Conservation (phyloP, 352 stramenopile species). For the Phytophthora idaei region DNA sequence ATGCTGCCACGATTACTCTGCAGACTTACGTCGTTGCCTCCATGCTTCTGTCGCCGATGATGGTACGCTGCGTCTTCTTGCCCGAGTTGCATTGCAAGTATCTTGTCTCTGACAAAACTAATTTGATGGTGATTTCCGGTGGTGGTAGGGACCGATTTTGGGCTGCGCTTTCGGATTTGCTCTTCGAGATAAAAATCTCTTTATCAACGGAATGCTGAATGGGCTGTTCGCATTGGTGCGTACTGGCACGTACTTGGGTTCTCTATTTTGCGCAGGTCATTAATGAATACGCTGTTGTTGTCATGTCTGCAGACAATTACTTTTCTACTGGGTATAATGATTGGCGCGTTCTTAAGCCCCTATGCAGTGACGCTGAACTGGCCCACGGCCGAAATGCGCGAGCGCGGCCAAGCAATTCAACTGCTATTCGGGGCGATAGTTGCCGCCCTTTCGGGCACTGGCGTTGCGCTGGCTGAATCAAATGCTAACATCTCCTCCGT, state of each 20-base stretch:
- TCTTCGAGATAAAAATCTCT: slow-evolving; percentile 79
- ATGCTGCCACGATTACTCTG: slow-evolving; percentile 3
- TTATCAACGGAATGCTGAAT: slow-evolving; percentile 86
- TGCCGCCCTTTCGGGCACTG: slow-evolving; percentile 74
- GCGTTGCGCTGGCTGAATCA: slow-evolving; percentile 81
- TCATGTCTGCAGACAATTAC: slow-evolving; percentile 60
- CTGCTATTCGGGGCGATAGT: slow-evolving; percentile 84
- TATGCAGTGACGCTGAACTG: slow-evolving; percentile 82
- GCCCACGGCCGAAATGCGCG: slow-evolving; percentile 85
- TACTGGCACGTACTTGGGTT: neutral
- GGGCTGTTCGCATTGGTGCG: slow-evolving; percentile 79
- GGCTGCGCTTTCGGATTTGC: slow-evolving; percentile 84
- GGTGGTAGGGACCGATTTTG: slow-evolving; percentile 72
- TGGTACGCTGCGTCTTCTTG: slow-evolving; percentile 46
- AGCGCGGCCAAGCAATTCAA: slow-evolving; percentile 76
- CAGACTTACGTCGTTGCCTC: slow-evolving; percentile 88
- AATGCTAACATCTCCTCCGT: slow-evolving; percentile 90
- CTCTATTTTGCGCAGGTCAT: neutral
- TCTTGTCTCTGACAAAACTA: neutral
- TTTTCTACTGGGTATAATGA: slow-evolving; percentile 79
- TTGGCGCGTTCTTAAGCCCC: slow-evolving; percentile 77
- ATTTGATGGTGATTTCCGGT: slow-evolving; percentile 1
- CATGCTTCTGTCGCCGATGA: slow-evolving; percentile 88
- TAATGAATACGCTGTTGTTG: neutral
- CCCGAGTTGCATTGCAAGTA: neutral